Conservation (phyloP, 768 basidiomycete genomes). For the Obba rivulosa region DNA sequence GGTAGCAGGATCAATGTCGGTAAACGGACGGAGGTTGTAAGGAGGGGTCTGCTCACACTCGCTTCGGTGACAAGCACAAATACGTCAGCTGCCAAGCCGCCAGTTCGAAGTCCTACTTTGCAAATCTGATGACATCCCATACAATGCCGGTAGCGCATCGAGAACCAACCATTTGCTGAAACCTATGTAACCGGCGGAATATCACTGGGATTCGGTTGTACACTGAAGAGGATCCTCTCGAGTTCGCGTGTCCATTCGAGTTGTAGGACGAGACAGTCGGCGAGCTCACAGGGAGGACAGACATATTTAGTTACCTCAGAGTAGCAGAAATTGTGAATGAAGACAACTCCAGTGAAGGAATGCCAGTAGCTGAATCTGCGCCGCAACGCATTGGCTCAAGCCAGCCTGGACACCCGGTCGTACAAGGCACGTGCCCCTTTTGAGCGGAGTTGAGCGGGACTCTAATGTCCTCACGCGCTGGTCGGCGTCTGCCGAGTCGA, state of each 20-base stretch:
- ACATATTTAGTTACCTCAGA: constrained; percentile 12
- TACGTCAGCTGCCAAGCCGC: constrained; percentile 96
- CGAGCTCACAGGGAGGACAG: constrained; percentile 22
- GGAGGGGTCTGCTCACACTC: constrained; percentile 58
- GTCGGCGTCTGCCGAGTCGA: constrained; percentile 2
- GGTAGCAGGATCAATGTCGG: neutral
- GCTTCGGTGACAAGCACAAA: constrained; percentile 83
- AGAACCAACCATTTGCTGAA: constrained; percentile 76
- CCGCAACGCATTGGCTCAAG: no score
- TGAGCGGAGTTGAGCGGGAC: no score
- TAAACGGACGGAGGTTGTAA: constrained; percentile 11
- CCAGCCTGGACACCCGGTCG: no score
- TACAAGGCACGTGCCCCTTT: no score
- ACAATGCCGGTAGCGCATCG: neutral
- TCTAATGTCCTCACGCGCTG: no score
- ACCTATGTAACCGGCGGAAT: constrained; percentile 72
- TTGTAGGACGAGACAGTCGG: constrained; percentile 11
- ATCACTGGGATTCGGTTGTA: constrained; percentile 70
- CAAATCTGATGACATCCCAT: neutral
- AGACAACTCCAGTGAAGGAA: neutral
- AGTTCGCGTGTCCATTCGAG: constrained; percentile 7
- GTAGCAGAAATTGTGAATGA: neutral
- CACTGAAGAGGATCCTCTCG: constrained; percentile 19
- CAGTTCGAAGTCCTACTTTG: constrained; percentile 84
- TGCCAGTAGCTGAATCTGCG: neutral